A percentile compares a stretch with the other conserved stretches of the same genome.
Evolutionary conservation across 2,329 filamentous ascomycete species (phyloP).

Genomic region (Cladobotryum protrusum): DNA sequence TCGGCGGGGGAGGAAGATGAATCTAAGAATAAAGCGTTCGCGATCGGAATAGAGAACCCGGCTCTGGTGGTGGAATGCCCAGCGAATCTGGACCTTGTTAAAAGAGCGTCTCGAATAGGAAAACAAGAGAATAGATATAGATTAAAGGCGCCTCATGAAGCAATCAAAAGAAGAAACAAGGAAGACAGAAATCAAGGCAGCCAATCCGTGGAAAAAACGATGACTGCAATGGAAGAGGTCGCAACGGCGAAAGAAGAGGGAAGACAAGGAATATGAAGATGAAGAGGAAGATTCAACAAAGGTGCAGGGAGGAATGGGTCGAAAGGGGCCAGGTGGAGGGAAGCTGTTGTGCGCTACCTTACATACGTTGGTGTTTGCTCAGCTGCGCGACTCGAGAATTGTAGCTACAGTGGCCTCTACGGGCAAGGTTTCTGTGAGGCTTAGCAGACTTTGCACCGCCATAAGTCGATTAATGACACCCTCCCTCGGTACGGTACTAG

Average conservation of each 20-base stretch:
- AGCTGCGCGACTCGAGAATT: conserved; percentile 20
- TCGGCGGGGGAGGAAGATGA: conserved; percentile 4
- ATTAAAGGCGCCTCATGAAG: conserved; percentile 11
- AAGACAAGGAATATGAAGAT: conserved; percentile 11
- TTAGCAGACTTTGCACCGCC: conserved; percentile 7
- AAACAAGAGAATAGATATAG: neutral
- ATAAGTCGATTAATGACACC: neutral
- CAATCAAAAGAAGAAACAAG: conserved; percentile 9
- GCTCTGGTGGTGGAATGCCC: neutral
- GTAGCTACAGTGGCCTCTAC: conserved; percentile 36
- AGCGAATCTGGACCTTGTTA: conserved; percentile 3
- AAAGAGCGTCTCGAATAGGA: conserved; percentile 12
- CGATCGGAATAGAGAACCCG: too few species aligned
- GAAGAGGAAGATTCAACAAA: conserved; percentile 10
- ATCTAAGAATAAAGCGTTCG: conserved; percentile 4
- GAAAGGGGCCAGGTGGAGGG: conserved; percentile 13
- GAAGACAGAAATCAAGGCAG: neutral
- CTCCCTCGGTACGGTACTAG: too few species aligned
- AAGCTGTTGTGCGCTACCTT: conserved; percentile 2
- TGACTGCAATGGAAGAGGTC: conserved; percentile 9
- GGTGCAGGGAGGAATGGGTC: conserved; percentile 11
- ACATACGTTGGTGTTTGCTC: conserved; percentile 11
- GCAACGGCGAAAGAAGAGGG: conserved; percentile 13
- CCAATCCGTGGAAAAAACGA: conserved; percentile 8
- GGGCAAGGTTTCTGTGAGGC: conserved; percentile 2